Evolutionary conservation across 495 filamentous ascomycete species (phyloP), one percentile per base, ranked within the genome.

Genomic region (Penicillium tannophilum): DNA sequence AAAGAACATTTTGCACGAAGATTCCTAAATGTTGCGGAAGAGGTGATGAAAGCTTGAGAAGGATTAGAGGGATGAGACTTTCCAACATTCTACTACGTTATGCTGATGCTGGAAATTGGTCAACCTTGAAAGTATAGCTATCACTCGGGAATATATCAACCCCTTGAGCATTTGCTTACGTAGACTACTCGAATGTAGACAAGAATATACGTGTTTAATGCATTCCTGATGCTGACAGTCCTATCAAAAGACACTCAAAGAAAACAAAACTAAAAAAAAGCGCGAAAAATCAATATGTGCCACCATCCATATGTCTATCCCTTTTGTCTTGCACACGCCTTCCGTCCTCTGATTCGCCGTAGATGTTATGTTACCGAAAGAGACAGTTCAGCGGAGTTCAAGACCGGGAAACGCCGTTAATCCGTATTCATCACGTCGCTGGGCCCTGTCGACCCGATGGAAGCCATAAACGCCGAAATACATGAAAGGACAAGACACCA

Each of bases 221-320:
- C 46, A 49, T 49, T 49, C 46, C 46, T 49, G 26, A 49, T 49
- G 46, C 26, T 17, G 33, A 19, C 46, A 47, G 46, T 31, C 46
- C 46, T 49, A 49, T 49, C 46, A 52, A 52, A 52, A 36, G 49
- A 52, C 49, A 41, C 39, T 23, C 20, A 23, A 52, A 41, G 11
- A 41, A 52, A 23, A 46, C 19, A 26, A n/a, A 46, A 33, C 14
- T 17, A 1, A 45, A 46, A 46, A 35, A 54, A 17, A 46, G 6
- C 2, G 14, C 6, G 50, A 33, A 20, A 39, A n/a, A 43, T 50
- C 9, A 52, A 58, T 50, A 60, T 51, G 45, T 51, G 46, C 45
- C 52, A 44, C 51, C 58, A 30, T 36, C 51, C 51, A 19, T 60
- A 19, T 52, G 44, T 55, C 58, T 60, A 60, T 60, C 53, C 58